A percentile compares a stretch with the other conserved stretches of the same genome.
phyloP scores from a whole-genome alignment of 148 eudicot species.

The Rhododendron molle region DNA sequence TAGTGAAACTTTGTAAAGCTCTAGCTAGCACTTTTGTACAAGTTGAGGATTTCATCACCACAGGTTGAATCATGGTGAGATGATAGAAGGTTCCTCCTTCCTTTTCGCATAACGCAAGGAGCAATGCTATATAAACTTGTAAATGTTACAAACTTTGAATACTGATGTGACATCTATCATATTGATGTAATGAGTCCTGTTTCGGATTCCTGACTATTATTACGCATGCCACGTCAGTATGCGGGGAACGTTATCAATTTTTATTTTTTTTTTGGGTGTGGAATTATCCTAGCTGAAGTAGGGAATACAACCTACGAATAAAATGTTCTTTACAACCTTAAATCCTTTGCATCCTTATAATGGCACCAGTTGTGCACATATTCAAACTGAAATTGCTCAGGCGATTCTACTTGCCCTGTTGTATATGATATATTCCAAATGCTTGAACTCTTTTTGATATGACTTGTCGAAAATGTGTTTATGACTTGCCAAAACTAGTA shows the following conservation, averaged over 20 bases:
- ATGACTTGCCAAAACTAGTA: too few relatives aligned
- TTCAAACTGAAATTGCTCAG: background rate
- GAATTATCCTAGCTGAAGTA: background rate
- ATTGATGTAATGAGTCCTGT: background rate
- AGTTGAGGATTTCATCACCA: background rate
- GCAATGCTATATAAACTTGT: background rate
- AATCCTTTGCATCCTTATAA: background rate
- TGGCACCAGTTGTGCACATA: background rate
- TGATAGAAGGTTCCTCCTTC: background rate
- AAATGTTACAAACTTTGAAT: background rate
- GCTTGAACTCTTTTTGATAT: background rate
- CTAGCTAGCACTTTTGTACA: background rate
- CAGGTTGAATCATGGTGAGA: slow-evolving; percentile 2
- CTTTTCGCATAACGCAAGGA: background rate
- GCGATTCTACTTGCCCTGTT: background rate
- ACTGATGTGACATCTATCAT: background rate
- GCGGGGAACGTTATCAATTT: background rate
- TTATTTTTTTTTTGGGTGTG: background rate
- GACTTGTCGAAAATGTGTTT: background rate
- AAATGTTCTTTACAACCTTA: background rate
- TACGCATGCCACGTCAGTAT: background rate
- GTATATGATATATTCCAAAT: background rate
- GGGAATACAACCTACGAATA: background rate
- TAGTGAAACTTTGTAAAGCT: background rate
- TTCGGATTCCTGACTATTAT: background rate